Evolutionary conservation across 2,329 filamentous ascomycete species (phyloP), one percentile per base, ranked within the genome.

Genomic region (Neoarthrinium moseri): DNA sequence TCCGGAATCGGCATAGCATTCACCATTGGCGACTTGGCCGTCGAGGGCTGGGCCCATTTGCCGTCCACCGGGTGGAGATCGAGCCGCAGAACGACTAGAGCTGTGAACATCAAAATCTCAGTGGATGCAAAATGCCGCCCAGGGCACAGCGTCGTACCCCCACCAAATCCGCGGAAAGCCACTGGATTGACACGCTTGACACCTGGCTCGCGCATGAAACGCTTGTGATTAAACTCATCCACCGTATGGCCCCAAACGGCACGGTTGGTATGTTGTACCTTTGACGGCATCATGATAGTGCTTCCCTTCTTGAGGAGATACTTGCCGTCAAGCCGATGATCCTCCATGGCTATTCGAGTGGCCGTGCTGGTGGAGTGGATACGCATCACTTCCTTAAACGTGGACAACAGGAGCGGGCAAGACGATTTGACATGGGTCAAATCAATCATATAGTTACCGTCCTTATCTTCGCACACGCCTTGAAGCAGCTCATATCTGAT

Each of bases 331-430:
- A 54, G 45, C 2, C 38, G 21, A 4, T 41, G 15, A 6, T 52
- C 47, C 10, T 52, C 29, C 20, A 46, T 33, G 3, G 36, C 18
- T 11, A 33, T 30, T 1, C 41, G 34, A 11, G 46, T 27, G 17
- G 62, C 64, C 13, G 62, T 56, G 20, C 65, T 63, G 6, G 64
- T 61, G 34, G 58, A 58, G 32, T 62, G 59, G 41, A 56, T 52
- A 1, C 71, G 64, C 4, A 73, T 55, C 1, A 59, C 61, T 42
- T 74, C 71, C 37, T 71, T 60, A 21, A 65, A 60, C 6, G 63
- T 64, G 1, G 69, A 68, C 5, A 62, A 42, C 2, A 74, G 47
- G 1, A 68, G 55, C 2, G 65, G 64, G 46, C 69, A 72, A 0
- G 45, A 46, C 0, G 42, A 45, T 24, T 63, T 64, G 39, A 70